A percentile compares a stretch with the other conserved stretches of the same genome.
These are phyloP conservation scores for Orbilia oligospora DNA, from an alignment of 2,329 filamentous ascomycete genomes.

Conservation along the genomic window DNA sequence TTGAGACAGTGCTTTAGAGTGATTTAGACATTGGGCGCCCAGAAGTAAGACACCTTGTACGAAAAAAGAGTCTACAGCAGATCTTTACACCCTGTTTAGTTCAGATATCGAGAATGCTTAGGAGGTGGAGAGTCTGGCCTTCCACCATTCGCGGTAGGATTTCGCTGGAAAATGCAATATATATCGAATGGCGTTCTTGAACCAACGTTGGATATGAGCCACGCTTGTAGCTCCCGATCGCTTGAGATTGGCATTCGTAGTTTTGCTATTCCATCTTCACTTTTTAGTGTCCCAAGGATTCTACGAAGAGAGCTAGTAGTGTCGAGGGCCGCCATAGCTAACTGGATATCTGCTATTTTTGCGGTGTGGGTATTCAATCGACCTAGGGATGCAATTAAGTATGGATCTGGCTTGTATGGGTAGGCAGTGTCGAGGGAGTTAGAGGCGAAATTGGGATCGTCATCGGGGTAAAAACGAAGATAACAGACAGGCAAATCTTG, in stretches of 20 bases:
- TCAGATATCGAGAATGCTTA: conserved; percentile 2
- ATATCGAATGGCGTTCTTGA: neutral
- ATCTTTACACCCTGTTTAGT: neutral
- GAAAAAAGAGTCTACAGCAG: too few species aligned
- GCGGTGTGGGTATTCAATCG: neutral
- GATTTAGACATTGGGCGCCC: neutral
- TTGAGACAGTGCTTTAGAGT: neutral
- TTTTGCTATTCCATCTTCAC: neutral
- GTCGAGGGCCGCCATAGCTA: neutral
- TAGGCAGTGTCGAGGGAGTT: conserved; percentile 6
- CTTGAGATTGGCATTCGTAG: conserved; percentile 3
- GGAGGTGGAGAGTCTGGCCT: neutral
- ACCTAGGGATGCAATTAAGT: neutral
- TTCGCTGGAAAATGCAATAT: conserved; percentile 10
- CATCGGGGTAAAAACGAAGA: conserved; percentile 2
- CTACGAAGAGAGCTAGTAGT: neutral
- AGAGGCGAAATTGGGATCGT: neutral
- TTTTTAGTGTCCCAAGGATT: conserved; percentile 3
- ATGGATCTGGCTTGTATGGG: neutral
- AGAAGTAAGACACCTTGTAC: neutral
- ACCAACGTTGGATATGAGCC: neutral
- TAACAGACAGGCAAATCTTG: neutral
- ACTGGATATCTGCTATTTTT: neutral
- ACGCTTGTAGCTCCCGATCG: conserved; percentile 3
- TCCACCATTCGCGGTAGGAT: neutral